These are phyloP conservation scores for Uromyces viciae-fabae DNA, from an alignment of 1,284 basidiomycete genomes.

Conservation along the genomic window DNA sequence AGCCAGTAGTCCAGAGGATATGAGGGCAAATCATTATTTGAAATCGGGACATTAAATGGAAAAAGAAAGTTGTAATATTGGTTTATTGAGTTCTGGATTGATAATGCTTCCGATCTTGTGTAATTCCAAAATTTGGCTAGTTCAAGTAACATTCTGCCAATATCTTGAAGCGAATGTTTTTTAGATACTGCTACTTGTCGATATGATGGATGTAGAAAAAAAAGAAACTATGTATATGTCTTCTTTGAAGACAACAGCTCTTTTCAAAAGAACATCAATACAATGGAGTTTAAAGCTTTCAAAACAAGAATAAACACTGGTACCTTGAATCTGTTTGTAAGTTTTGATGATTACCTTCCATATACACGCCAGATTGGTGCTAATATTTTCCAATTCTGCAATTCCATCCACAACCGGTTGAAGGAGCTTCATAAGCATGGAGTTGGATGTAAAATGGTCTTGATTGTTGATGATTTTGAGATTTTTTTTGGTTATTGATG, in stretches of 20 bases:
- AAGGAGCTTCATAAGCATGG: not conserved
- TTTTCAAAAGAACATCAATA: not conserved
- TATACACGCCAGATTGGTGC: not conserved
- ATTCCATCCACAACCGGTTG: not conserved
- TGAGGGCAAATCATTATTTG: no score
- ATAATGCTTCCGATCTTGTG: not conserved
- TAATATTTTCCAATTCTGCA: not conserved
- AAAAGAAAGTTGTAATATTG: no score
- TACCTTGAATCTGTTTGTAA: not conserved
- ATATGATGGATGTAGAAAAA: slow-evolving; percentile 11
- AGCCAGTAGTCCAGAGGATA: no score
- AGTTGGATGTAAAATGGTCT: slow-evolving; percentile 14
- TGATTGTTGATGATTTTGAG: not conserved
- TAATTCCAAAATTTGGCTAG: not conserved
- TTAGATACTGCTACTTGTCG: not conserved
- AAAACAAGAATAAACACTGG: not conserved
- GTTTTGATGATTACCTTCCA: not conserved
- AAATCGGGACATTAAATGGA: no score
- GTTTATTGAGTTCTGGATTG: no score
- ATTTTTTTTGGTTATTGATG: not conserved
- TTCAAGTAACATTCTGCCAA: not conserved
- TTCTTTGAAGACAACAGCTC: not conserved
- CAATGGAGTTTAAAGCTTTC: not conserved
- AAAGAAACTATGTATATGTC: slow-evolving; percentile 21
- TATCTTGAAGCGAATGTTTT: not conserved